Percentiles rank a stretch among this genome's conserved stretches.
phyloP scores from a whole-genome alignment of 169 alveolate species.

The Babesia sp. region DNA sequence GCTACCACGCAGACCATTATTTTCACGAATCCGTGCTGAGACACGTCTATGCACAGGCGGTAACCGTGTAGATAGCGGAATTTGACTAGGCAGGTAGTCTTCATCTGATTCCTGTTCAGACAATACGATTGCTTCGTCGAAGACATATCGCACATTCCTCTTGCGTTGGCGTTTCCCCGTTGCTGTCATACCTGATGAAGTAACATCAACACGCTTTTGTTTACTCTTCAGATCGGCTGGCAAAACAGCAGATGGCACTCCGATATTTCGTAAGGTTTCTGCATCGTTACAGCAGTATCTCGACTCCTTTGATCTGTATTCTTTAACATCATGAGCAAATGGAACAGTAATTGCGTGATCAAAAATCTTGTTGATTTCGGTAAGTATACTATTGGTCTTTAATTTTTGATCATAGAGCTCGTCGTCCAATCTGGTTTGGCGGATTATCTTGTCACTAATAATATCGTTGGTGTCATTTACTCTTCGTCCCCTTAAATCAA shows the following conservation, averaged over 20 bases:
- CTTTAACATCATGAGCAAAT: neutral
- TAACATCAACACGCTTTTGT: neutral
- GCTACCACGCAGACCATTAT: neutral
- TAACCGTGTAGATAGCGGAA: neutral
- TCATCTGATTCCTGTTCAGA: neutral
- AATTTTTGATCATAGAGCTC: conserved; percentile 1
- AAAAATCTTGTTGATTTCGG: conserved; percentile 32
- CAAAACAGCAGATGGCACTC: neutral
- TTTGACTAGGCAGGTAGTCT: neutral
- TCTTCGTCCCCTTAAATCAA: neutral
- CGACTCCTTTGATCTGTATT: neutral
- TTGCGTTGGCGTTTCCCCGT: neutral
- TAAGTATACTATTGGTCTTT: neutral
- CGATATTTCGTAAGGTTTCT: neutral
- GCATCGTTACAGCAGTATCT: neutral
- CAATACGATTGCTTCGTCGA: neutral
- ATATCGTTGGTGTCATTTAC: neutral
- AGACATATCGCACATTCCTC: neutral
- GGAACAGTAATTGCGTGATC: conserved; percentile 25
- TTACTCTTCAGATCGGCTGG: neutral
- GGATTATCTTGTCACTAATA: conserved; percentile 6
- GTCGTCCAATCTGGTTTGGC: conserved; percentile 4
- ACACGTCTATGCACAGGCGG: neutral
- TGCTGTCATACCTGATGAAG: too few relatives aligned
- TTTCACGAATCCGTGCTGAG: neutral